Conservation (phyloP, 306 rosid species). For the Purshia tridentata region DNA sequence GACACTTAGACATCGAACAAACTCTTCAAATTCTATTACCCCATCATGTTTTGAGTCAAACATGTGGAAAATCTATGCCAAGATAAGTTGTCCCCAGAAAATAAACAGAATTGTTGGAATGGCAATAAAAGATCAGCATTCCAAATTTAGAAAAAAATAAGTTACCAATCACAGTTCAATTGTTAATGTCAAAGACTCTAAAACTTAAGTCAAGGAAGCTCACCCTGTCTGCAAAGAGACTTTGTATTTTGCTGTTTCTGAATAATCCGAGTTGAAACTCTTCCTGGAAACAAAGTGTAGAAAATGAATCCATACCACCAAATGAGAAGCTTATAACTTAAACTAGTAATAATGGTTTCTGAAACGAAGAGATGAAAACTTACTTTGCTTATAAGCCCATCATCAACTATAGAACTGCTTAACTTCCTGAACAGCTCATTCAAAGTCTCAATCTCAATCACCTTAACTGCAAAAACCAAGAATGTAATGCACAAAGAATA, state of each 20-base stretch:
- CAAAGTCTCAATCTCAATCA: conserved; percentile 44
- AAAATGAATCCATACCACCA: neutral
- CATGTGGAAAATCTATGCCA: conserved; percentile 42
- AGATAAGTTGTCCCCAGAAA: neutral
- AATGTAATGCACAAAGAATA: neutral
- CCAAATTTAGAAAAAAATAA: neutral
- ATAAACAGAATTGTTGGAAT: neutral
- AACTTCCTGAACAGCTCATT: conserved; percentile 50
- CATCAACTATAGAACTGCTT: conserved; percentile 54
- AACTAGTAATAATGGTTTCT: neutral
- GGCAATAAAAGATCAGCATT: neutral
- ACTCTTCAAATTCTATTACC: conserved; percentile 54
- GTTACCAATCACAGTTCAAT: neutral
- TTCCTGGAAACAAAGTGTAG: conserved; percentile 33
- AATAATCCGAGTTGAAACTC: conserved; percentile 58
- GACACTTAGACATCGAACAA: conserved; percentile 50
- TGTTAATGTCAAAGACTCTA: neutral
- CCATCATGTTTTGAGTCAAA: conserved; percentile 54
- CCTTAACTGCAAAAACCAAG: conserved; percentile 33
- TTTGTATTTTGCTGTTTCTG: conserved; percentile 43
- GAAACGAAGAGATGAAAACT: neutral
- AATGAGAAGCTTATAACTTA: neutral
- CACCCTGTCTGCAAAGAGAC: conserved; percentile 50
- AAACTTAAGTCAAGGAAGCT: conserved; percentile 8
- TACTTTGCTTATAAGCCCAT: conserved; percentile 57